Evolutionary conservation across 257 asterid species (phyloP), one percentile per base, ranked within the genome.

Genomic region (Solanum sparsipilum): DNA sequence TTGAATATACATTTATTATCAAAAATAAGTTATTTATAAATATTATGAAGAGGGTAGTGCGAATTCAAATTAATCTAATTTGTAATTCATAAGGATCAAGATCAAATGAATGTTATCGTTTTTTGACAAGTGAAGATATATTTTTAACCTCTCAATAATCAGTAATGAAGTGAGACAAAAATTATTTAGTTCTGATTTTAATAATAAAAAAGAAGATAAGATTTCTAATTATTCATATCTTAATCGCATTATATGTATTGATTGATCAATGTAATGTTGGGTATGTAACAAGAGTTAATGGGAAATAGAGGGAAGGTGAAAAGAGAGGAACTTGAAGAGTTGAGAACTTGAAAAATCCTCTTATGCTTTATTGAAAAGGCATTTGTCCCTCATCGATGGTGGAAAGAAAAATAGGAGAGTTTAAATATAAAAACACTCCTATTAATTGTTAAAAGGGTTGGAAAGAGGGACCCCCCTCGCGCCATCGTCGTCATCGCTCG

Each of bases 201-300:
- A 0, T 67, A 6, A 25, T 25, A n/a, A 65, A 10, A 10, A 10
- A 4, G 10, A 56, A 9, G 20, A 21, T 20, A 60, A 5, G 6
- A 65, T 65, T n/a, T 0, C 2, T n/a, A 0, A 65, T 65, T 65
- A 2, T n/a, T 65, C 0, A n/a, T 0, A n/a, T 2, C 0, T n/a
- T 11, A 65, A n/a, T n/a, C 15, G 4, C 6, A 11, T 10, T 0
- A 5, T n/a, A n/a, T 65, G 4, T 63, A n/a, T 12, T 67, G 16
- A n/a, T 25, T 67, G 8, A 1, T 67, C 9, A 25, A 35, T 35
- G 6, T 35, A 31, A 31, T 31, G 32, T 31, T 31, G 32, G 32
- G 3, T 31, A 31, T 31, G 32, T 31, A 31, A 3, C 32, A 31
- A 31, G 32, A 31, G 32, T 31, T 31, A 31, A 31, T 31, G 32